phyloP scores from a whole-genome alignment of 2,329 filamentous ascomycete genomes.

The Neurospora sp. region DNA sequence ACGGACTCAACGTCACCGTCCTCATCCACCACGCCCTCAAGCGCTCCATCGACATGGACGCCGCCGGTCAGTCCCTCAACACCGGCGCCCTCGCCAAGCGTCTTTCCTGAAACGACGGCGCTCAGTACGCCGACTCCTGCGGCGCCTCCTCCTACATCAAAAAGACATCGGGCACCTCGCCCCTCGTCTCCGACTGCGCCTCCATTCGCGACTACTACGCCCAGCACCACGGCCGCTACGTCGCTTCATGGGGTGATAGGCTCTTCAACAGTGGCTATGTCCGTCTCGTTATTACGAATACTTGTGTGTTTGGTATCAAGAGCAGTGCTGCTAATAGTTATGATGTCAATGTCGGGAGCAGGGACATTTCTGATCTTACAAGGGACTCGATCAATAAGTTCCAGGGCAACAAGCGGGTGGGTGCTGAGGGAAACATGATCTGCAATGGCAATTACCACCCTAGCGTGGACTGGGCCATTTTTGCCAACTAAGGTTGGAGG shows the following conservation, averaged over 20 bases:
- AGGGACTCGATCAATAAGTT: constrained; percentile 1
- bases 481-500: not conserved
- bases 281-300: not conserved
- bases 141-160: not conserved
- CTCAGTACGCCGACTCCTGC: not conserved
- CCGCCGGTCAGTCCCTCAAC: not conserved
- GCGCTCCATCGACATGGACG: not conserved
- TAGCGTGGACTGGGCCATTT: not conserved
- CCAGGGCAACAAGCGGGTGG: not conserved
- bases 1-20: not conserved
- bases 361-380: not conserved
- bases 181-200: not conserved
- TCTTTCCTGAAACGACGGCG: not conserved
- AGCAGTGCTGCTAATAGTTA: not conserved
- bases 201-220: not conserved
- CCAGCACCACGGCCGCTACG: not conserved
- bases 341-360: not conserved
- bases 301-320: not conserved
- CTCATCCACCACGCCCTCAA: not conserved
- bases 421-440: not conserved
- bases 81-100: not conserved
- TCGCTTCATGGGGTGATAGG: too few species aligned
- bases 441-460: not conserved
- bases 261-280: not conserved
- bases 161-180: not conserved